phyloP scores from a whole-genome alignment of 2,329 filamentous ascomycete genomes.

The Penicillium italicum region DNA sequence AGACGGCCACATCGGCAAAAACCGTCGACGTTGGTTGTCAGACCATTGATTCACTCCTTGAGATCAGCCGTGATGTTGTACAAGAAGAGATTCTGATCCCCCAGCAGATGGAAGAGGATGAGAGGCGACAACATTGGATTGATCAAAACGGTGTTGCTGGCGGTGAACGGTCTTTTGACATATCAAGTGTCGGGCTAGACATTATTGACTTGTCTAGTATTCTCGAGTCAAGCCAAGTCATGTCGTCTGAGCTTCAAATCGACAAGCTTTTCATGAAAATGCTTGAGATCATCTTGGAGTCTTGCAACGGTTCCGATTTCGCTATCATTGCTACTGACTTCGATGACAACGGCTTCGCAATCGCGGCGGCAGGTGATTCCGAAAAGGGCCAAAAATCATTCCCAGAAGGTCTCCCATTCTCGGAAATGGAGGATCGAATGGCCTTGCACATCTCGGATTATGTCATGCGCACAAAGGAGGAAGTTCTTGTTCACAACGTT shows the following conservation, averaged over 20 bases:
- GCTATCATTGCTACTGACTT: conserved; percentile 60
- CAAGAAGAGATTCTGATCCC: conserved; percentile 30
- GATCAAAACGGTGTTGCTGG: conserved; percentile 40
- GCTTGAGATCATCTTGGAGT: conserved; percentile 62
- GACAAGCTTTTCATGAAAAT: conserved; percentile 61
- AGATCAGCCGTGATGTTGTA: conserved; percentile 34
- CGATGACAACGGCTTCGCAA: conserved; percentile 56
- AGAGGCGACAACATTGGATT: conserved; percentile 42
- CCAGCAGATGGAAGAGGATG: conserved; percentile 38
- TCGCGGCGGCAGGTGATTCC: conserved; percentile 58
- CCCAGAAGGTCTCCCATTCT: conserved; percentile 53
- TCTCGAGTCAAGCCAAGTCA: conserved; percentile 61
- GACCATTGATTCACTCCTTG: conserved; percentile 51
- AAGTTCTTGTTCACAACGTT: conserved; percentile 61
- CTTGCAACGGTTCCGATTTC: conserved; percentile 58
- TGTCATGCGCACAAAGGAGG: conserved; percentile 59
- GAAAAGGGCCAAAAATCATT: conserved; percentile 54
- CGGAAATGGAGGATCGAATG: conserved; percentile 56
- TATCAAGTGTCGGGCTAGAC: conserved; percentile 47
- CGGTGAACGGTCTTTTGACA: conserved; percentile 40
- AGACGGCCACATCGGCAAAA: conserved; percentile 50
- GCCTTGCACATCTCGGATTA: conserved; percentile 61
- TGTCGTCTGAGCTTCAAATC: conserved; percentile 63
- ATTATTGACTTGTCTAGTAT: conserved; percentile 64
- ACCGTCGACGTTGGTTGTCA: conserved; percentile 56